Evolutionary conservation across 2,329 filamentous ascomycete genomes (phyloP), one percentile per base, ranked within the genome.

Genomic region (Teratosphaeria nubilosa): DNA sequence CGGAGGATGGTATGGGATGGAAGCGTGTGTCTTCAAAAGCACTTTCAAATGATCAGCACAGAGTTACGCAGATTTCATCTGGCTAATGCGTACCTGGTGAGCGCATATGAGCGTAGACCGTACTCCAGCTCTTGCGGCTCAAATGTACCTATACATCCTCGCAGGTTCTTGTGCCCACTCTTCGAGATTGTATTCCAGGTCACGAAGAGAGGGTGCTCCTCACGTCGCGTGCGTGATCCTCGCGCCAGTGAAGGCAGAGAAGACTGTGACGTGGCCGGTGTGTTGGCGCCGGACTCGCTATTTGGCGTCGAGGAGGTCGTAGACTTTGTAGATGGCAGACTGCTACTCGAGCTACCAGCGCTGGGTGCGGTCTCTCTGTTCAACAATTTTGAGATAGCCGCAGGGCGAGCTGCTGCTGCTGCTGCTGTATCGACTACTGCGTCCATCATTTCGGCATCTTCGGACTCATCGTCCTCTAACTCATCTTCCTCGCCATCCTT

Each of bases 71-170:
- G 11, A 60, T 53, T 51, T 51, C 51, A 16, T 58, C 45, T 32
- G 53, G 53, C 14, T 16, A 3, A 10, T 50, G 74, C 79, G 65
- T 76, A 86, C 72, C 91, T 91, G 55, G 87, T 94, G 64, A 95
- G 76, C 53, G 91, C 88, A 74, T 96, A 97, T 60, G 84, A 85
- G 56, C 84, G 78, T 51, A 99, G 77, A 3, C 91, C 91, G 1
- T 82, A 74, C 31, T 84, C 80, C 13, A 99, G 82, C 54, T 87
- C 83, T 67, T 89, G 84, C 1, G 85, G 73, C 68, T 91, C 88
- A 69, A 97, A 99, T 2, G 92, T 99, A 65, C 94, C 94, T 70
- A 99, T 97, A 78, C 94, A 99, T 60, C 94, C 94, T 60, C 94
- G 86, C 50, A 99, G 82, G 25, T 81, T 82, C 70, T 86, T 85